phyloP scores from a whole-genome alignment of 306 rosid species.

The Rosa multiflora region DNA sequence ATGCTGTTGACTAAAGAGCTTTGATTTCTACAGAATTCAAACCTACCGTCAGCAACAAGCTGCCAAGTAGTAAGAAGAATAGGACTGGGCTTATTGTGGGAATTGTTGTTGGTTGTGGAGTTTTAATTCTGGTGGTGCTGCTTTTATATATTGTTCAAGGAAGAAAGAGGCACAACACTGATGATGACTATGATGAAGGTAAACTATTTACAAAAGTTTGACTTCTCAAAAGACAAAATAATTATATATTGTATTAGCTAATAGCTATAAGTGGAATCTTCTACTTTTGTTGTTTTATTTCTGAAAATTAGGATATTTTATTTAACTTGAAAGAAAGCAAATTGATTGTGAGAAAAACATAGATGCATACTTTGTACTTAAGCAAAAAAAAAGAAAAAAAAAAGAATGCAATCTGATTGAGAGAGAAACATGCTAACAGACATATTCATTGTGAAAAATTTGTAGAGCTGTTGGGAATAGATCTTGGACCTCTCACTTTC shows the following conservation, averaged over 20 bases:
- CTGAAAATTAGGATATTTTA: background rate
- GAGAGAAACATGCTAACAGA: background rate
- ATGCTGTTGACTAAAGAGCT: conserved; percentile 23
- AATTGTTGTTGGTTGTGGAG: conserved; percentile 56
- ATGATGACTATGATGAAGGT: conserved; percentile 55
- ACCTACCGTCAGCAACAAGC: conserved; percentile 52
- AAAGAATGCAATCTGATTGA: background rate
- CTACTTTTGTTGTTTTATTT: background rate
- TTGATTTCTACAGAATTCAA: conserved; percentile 46
- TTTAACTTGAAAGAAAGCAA: background rate
- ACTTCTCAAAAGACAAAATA: background rate
- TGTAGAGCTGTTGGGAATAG: conserved; percentile 66
- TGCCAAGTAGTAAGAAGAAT: conserved; percentile 44
- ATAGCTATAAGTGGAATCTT: background rate
- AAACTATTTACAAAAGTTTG: background rate
- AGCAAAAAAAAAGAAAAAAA: background rate
- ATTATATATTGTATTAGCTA: background rate
- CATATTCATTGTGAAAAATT: conserved; percentile 8
- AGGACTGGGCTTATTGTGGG: conserved; percentile 56
- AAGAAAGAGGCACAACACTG: conserved; percentile 35
- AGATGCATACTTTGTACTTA: background rate
- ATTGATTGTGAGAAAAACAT: background rate
- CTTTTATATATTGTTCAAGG: conserved; percentile 35
- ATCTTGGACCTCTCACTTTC: conserved; percentile 64
- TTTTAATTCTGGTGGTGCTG: conserved; percentile 33